Base-by-base conservation (phyloP, 2,329 filamentous ascomycete genomes). In the Diaporthe destruens region DNA sequence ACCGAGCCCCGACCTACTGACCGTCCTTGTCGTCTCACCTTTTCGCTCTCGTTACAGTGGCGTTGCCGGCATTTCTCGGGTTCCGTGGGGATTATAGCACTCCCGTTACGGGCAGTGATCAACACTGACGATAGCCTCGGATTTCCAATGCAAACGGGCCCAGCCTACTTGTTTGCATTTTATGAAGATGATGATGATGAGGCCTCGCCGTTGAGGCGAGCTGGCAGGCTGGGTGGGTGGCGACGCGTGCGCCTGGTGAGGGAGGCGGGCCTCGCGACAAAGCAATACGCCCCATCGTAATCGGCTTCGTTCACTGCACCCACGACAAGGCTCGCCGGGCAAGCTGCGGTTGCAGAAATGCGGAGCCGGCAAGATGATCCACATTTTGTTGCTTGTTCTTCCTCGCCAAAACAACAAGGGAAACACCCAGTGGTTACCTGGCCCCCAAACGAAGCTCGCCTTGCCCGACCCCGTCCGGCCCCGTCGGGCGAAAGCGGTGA, bases 401-500 rank as follows among this genome's bases (percentile, higher is more conserved):
- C 18, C 16, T 69, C 39, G 39, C 67, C 29, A 39, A 51, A 69
- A 56, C 29, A 25, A 29, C 42, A 59, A 32, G 23, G 25, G 23
- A 36, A 39, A 51, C 53, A 42, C 25, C 47, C 32, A 57, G n/a
- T 59, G 44, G 54, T 57, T 47, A 36, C 44, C 44, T 36, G 36
- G 54, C 32, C 9, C 32, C 55, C 32, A 61, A 61, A 32, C 20
- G 39, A 36, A 16, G 9, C 42, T 59, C 55, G 55, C 55, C 67
- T 20, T 47, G 44, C 18, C 44, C 44, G 44, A 47, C 44, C 44
- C 6, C 12, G 39, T 42, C 39, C 12, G 7, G 67, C 20, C 42
- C 29, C 54, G 47, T 61, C 55, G 67, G 67, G 67, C 67, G 61
- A 70, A 70, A 59, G 67, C 67, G 67, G 67, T 70, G 55, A 70